These are phyloP conservation scores for Lachnellula willkommii DNA, from an alignment of 2,329 filamentous ascomycete genomes.

Conservation along the genomic window DNA sequence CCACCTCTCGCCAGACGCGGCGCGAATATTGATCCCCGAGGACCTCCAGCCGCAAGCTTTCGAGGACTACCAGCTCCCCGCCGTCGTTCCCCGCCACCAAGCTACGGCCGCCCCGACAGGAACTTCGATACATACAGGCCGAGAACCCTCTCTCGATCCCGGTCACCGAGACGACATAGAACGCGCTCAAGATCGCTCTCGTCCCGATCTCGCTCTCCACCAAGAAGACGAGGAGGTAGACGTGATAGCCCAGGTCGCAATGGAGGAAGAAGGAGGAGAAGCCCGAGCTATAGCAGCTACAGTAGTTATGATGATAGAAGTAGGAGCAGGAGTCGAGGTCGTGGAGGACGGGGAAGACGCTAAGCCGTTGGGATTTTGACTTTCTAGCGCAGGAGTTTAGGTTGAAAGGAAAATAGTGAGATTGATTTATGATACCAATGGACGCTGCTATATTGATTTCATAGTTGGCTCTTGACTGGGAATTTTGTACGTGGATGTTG, in stretches of 20 bases:
- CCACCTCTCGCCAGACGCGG: conserved; percentile 66
- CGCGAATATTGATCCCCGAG: conserved; percentile 53
- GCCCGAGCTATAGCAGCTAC: conserved; percentile 59
- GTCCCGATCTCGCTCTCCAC: conserved; percentile 35
- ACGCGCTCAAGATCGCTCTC: conserved; percentile 37
- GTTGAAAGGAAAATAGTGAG: conserved; percentile 1
- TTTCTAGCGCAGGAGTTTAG: conserved; percentile 26
- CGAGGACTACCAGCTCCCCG: conserved; percentile 23
- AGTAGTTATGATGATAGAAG: conserved; percentile 48
- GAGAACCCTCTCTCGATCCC: conserved; percentile 36
- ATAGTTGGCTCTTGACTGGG: background rate
- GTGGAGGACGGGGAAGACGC: conserved; percentile 25
- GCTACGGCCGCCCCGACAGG: conserved; percentile 25
- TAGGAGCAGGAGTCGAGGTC: conserved; percentile 32
- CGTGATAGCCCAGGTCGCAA: conserved; percentile 27
- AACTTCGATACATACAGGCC: conserved; percentile 33
- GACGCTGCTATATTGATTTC: background rate
- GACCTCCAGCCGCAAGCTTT: conserved; percentile 16
- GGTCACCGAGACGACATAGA: conserved; percentile 35
- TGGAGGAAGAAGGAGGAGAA: conserved; percentile 43
- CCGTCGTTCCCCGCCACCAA: conserved; percentile 24
- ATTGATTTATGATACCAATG: background rate
- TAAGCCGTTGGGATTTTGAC: conserved; percentile 13
- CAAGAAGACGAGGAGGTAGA: conserved; percentile 27
- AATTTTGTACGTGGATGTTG: background rate